Conservation (phyloP, 805 yeast species). For the Saccharomycopsis olivae region DNA sequence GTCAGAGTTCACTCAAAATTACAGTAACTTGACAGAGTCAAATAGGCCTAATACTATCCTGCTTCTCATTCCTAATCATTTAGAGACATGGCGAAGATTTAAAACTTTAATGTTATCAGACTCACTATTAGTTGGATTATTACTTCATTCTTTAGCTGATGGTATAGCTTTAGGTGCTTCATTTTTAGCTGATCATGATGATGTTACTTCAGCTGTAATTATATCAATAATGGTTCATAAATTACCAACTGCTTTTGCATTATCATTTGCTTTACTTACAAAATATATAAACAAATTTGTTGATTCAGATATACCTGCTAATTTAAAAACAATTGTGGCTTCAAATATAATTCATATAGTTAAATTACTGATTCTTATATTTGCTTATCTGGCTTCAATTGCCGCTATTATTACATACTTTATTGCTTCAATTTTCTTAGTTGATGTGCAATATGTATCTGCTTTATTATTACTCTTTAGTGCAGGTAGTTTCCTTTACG, state of each 20-base stretch:
- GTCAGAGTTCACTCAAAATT: too few species aligned
- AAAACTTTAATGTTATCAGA: conserved; percentile 26
- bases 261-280: conserved; percentile 39
- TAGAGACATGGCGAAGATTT: conserved; percentile 20
- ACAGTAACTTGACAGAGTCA: too few species aligned
- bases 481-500: conserved; percentile 66
- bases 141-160: conserved; percentile 60
- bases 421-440: conserved; percentile 21
- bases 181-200: conserved; percentile 28
- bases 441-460: conserved; percentile 25
- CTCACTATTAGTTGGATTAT: conserved; percentile 48
- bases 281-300: neutral
- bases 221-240: conserved; percentile 60
- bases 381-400: conserved; percentile 52
- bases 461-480: conserved; percentile 51
- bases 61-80: conserved; percentile 10
- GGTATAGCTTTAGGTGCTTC: conserved; percentile 67
- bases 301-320: too few species aligned
- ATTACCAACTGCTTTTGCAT: conserved; percentile 64
- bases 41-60: too few species aligned
- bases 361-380: conserved; percentile 28
- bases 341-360: conserved; percentile 20
- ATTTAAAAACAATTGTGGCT: too few species aligned
- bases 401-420: conserved; percentile 44
- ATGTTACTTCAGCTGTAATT: conserved; percentile 37